Evolutionary conservation across 163 green algal species (phyloP), one percentile per base, ranked within the genome.

Genomic region (Scenedesmus sp.): DNA sequence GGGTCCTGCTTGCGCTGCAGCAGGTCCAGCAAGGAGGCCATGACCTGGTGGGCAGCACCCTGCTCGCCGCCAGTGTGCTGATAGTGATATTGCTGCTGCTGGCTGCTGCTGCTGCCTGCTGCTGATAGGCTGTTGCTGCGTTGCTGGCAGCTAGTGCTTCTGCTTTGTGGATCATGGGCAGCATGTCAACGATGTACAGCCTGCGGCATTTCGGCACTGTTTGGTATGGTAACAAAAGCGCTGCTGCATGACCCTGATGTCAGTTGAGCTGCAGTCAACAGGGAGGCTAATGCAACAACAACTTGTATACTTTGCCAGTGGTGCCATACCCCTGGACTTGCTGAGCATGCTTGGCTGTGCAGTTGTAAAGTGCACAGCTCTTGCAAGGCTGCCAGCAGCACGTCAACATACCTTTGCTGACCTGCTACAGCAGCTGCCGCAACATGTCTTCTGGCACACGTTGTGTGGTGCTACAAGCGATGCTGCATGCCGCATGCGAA

Each of bases 161-260:
- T 37, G 65, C 65, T 18, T 76, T 92, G 91, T 96, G 97, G 22
- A 97, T 42, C 61, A 96, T 61, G 3, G 96, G 91, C 89, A 95
- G 92, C 15, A 93, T 92, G 59, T 97, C 96, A n/a, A 96, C 83
- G 5, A 97, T 68, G 22, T 97, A 92, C 56, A 97, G 88, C 72
- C 93, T 95, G 91, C 88, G 33, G 42, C 59, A n/a, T 18, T 7
- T 10, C 7, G 13, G 6, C 3, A 7, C 30, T 70, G 56, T 70
- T n/a, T 4, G n/a, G 7, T 33, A 4, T 22, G 30, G 56, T n/a
- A 49, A 24, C 68, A 30, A 15, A 33, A 6, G 3, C 18, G n/a
- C n/a, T 80, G n/a, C n/a, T 80, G 68, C 20, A 22, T 80, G 68
- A 20, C 59, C 33, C 9, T 7, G 56, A n/a, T 22, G 12, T n/a